Evolutionary conservation across 1,284 basidiomycete genomes (phyloP), one percentile per base, ranked within the genome.

Genomic region (Cutaneotrichosporon cutaneum): DNA sequence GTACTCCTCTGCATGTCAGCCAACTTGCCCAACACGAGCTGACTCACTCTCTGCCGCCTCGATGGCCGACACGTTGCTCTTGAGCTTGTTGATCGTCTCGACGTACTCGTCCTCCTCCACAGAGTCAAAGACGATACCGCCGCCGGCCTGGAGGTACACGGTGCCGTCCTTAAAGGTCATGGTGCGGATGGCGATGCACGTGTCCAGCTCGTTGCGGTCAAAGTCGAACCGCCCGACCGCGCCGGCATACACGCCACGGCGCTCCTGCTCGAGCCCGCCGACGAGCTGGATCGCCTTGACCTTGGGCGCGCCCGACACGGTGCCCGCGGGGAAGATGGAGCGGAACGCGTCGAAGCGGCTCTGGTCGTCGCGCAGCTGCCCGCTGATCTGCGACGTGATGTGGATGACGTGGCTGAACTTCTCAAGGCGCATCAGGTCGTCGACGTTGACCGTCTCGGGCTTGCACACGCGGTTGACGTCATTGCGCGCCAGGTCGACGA

Each of bases 331-430:
- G 83, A 99, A 99, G 71, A 99, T 99, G 50, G 94, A 98, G 24
- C 96, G 88, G 83, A 99, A 96, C 0, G 96, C 96, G 77, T 99
- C 96, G 75, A 98, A 99, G 68, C 94, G 86, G 36, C 87, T 90
- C 79, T 91, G 85, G 44, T 88, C 94, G 47, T 89, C 85, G 39
- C 96, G 86, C 59, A 99, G 81, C 32, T 84, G 80, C 2, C 96
- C 96, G 55, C 93, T 93, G 33, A 99, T 90, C 82, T 95, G 92
- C 44, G 91, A 94, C 1, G 96, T 99, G 68, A 99, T 78, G 78
- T 99, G 96, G 70, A 96, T 98, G 70, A 99, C 96, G 78, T 99
- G 96, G 71, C 90, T 92, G 80, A 99, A 99, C 79, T 91, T 95
- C 77, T 99, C 92, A 22, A 99, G 80, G 65, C 84, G 83, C 93